Percentiles rank a stretch among this genome's conserved stretches.
These are phyloP conservation scores for Isoetes taiwanensis DNA, from an alignment of 75 land plant species.

Conservation along the genomic window DNA sequence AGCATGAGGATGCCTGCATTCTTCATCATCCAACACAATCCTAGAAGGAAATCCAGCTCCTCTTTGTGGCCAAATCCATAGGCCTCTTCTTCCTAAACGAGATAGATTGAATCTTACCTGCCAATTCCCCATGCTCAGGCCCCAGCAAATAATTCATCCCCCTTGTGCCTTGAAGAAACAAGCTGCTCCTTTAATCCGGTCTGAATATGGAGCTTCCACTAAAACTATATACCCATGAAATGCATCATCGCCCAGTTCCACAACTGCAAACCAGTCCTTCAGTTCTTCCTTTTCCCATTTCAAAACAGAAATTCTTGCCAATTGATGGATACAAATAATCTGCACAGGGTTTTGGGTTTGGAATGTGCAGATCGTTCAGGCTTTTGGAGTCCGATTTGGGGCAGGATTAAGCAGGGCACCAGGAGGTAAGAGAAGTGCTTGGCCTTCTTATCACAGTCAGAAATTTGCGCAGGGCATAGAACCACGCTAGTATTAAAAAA, in stretches of 20 bases:
- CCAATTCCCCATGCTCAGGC: no score
- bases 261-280: constrained; percentile 67
- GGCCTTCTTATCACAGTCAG: constrained; percentile 38
- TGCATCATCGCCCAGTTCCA: constrained; percentile 40
- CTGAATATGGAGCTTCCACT: constrained; percentile 49
- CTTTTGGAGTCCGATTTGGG: constrained; percentile 44
- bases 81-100: constrained; percentile 60
- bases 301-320: constrained; percentile 88
- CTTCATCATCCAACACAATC: constrained; percentile 76
- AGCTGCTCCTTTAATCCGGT: constrained; percentile 24
- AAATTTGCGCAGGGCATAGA: constrained; percentile 74
- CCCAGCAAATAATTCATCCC: constrained; percentile 46
- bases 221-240: constrained; percentile 53
- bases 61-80: constrained; percentile 21
- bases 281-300: constrained; percentile 52
- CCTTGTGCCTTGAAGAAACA: constrained; percentile 51
- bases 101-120: constrained; percentile 79
- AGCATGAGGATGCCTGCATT: constrained; percentile 51
- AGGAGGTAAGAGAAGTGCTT: constrained; percentile 51
- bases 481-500: constrained; percentile 61
- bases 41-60: constrained; percentile 68
- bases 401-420: constrained; percentile 54
- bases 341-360: constrained; percentile 47
- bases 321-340: constrained; percentile 80
- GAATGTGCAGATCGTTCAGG: constrained; percentile 37